Evolutionary conservation across 805 yeast species (phyloP), one percentile per base, ranked within the genome.

Genomic region (Ogataea kodamae): DNA sequence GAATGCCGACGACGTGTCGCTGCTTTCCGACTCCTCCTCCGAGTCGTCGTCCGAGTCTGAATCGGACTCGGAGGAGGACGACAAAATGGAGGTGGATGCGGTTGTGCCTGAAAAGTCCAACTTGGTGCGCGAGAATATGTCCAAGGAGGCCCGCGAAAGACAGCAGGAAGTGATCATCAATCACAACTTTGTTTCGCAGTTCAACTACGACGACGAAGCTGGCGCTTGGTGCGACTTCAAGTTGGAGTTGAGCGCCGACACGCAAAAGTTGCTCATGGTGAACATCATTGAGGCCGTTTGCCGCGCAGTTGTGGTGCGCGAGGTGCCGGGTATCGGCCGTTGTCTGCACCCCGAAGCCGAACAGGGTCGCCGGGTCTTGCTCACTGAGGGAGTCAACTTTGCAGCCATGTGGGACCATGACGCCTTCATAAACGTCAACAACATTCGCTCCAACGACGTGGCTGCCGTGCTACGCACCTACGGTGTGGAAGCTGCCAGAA

Each of bases 401-500:
- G 72, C 72, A 55, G 94, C 96, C 32, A 87, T 92, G 95, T 92
- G 98, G 97, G 95, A 87, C 35, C 96, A 90, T 63, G 90, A 87
- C 46, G 88, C 84, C 45, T 88, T 92, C 62, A 75, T 92, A 48
- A 83, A 89, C 52, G 95, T 90, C 44, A 84, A 92, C 58, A 81
- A 80, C 39, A 85, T 92, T 52, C 73, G 83, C 2, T 88, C 97
- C 6, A 92, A 92, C 70, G 98, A 92, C 64, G 81, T 92, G 47
- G 79, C 85, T 23, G 86, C 96, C 11, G 96, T 92, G 3, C 70
- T 94, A 52, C 74, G 70, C 47, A 86, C 95, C 0, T 92, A 92
- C 54, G 99, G 99, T 61, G 98, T 90, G 33, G 99, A 94, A 66
- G 98, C 98, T 30, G 99, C 99, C 13, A 78, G 98, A 64, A 87